phyloP scores from a whole-genome alignment of 2,329 filamentous ascomycete genomes.

The Lachnellula hyalina region DNA sequence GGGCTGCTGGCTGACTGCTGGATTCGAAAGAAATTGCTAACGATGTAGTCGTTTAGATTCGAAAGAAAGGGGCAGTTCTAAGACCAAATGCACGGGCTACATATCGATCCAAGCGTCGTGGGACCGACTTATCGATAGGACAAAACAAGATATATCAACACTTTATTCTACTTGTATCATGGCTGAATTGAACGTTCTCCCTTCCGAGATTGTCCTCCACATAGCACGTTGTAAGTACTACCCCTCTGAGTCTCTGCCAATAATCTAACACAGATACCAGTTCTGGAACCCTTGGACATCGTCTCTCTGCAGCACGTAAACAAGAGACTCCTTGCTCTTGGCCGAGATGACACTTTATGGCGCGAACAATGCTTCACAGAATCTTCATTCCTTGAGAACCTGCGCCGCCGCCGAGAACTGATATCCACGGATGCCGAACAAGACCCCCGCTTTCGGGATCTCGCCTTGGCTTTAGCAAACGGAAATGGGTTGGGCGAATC shows the following conservation, averaged over 20 bases:
- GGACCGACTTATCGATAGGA: slow-evolving; percentile 4
- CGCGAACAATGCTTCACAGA: slow-evolving; percentile 66
- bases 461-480: slow-evolving; percentile 24
- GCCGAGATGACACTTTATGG: slow-evolving; percentile 74
- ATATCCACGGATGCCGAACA: slow-evolving; percentile 34
- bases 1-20: background rate
- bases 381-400: slow-evolving; percentile 59
- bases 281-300: slow-evolving; percentile 59
- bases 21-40: background rate
- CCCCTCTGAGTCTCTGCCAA: background rate
- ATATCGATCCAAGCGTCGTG: background rate
- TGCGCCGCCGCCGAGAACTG: slow-evolving; percentile 47
- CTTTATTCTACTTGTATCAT: background rate
- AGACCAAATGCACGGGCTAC: background rate
- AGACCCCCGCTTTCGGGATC: slow-evolving; percentile 36
- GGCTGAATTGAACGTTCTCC: slow-evolving; percentile 23
- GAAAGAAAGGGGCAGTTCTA: background rate
- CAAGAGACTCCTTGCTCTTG: slow-evolving; percentile 57
- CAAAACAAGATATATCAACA: background rate
- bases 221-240: slow-evolving; percentile 22
- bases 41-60: background rate
- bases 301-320: slow-evolving; percentile 66
- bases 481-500: slow-evolving; percentile 27
- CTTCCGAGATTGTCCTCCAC: slow-evolving; percentile 29
- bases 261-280: slow-evolving; percentile 35